A percentile compares a stretch with the other conserved stretches of the same genome.
Evolutionary conservation across 2,329 filamentous ascomycete species (phyloP).

Genomic region (Penicillium sp.): DNA sequence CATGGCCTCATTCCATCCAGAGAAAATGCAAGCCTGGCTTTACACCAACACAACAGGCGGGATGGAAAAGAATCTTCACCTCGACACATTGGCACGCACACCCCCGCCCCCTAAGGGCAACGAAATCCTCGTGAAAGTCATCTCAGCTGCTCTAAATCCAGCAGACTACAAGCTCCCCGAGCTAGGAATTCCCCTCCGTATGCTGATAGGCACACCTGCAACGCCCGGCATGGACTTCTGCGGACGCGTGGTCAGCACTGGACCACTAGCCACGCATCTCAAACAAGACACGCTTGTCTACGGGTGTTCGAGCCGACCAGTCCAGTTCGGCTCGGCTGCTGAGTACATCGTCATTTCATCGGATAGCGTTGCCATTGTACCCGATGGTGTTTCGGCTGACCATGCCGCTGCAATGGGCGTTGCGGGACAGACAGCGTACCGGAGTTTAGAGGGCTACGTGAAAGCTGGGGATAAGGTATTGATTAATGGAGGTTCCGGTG

Average conservation of each 20-base stretch:
- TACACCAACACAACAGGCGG: slow-evolving; percentile 48
- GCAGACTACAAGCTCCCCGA: slow-evolving; percentile 65
- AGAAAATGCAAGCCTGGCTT: slow-evolving; percentile 61
- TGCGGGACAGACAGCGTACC: slow-evolving; percentile 51
- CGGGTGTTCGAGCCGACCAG: slow-evolving; percentile 35
- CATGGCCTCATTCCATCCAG: slow-evolving; percentile 9
- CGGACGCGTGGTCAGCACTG: slow-evolving; percentile 44
- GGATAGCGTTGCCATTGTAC: slow-evolving; percentile 41
- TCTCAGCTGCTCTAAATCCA: slow-evolving; percentile 58
- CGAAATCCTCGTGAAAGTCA: slow-evolving; percentile 57
- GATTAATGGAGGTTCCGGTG: slow-evolving; percentile 65
- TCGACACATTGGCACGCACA: slow-evolving; percentile 44
- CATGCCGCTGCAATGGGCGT: slow-evolving; percentile 46
- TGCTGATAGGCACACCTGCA: slow-evolving; percentile 44
- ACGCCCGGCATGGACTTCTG: slow-evolving; percentile 54
- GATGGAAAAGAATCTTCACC: slow-evolving; percentile 55
- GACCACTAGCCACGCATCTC: slow-evolving; percentile 30
- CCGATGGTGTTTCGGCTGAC: slow-evolving; percentile 43
- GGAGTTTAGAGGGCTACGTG: slow-evolving; percentile 48
- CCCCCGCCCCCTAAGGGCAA: slow-evolving; percentile 41
- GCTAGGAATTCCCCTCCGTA: slow-evolving; percentile 41
- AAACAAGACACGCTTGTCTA: slow-evolving; percentile 48
- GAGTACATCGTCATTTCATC: slow-evolving; percentile 43
- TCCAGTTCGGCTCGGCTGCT: slow-evolving; percentile 43
- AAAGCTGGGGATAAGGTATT: slow-evolving; percentile 58